These are phyloP conservation scores for Rhizopus delemar DNA, from an alignment of 371 early-diverging fungal species.

Conservation along the genomic window DNA sequence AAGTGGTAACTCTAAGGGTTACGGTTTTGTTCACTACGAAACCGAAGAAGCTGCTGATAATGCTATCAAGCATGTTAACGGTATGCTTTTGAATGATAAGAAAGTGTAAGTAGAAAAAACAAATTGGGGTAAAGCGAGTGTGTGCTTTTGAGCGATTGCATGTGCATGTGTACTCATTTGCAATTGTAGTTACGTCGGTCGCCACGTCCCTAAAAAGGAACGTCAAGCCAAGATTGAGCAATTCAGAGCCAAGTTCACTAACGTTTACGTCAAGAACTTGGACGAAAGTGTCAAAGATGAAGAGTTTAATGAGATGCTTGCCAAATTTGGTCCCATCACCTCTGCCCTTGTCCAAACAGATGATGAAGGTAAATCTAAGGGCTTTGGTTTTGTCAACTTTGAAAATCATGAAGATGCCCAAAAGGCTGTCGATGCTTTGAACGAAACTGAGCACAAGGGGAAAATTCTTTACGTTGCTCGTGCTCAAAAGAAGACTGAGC, in stretches of 20 bases:
- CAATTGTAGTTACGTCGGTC: constrained; percentile 62
- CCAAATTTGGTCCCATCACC: constrained; percentile 72
- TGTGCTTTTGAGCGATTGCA: background rate
- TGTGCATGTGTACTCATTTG: background rate
- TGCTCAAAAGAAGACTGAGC: constrained; percentile 93
- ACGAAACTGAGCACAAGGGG: constrained; percentile 77
- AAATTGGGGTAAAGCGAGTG: background rate
- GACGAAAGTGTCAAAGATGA: constrained; percentile 71
- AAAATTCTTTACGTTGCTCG: constrained; percentile 87
- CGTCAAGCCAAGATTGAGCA: constrained; percentile 81
- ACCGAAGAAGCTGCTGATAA: constrained; percentile 79
- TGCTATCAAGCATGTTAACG: constrained; percentile 91
- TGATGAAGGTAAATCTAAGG: constrained; percentile 72
- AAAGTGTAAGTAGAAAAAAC: constrained; percentile 55
- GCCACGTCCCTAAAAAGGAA: constrained; percentile 81
- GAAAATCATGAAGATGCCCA: constrained; percentile 79
- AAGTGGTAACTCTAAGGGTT: constrained; percentile 80
- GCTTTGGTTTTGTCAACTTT: constrained; percentile 93
- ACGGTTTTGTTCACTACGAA: constrained; percentile 96
- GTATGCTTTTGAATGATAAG: constrained; percentile 90
- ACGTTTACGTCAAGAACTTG: constrained; percentile 94
- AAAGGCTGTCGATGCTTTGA: constrained; percentile 82
- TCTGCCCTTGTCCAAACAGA: constrained; percentile 67
- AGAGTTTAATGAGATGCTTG: constrained; percentile 71
- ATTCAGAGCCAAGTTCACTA: constrained; percentile 78